Conservation (phyloP, 257 asterid genomes). For the Nicotiana tomentosiformis region DNA sequence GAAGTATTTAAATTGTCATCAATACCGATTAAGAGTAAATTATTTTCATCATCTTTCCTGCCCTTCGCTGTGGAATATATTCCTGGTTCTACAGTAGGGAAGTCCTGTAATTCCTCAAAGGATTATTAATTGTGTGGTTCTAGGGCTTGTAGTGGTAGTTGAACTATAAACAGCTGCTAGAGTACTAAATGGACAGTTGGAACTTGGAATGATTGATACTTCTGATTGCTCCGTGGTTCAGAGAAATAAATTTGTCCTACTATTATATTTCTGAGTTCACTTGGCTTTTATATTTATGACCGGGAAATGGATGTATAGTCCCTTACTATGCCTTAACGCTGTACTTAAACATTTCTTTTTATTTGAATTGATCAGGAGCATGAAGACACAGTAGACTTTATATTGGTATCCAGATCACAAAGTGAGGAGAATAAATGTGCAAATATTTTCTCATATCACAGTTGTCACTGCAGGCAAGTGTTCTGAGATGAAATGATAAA, state of each 20-base stretch:
- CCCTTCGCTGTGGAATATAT: neutral
- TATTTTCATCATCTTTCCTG: neutral
- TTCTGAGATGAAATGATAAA: neutral
- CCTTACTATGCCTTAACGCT: neutral
- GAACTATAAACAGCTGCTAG: neutral
- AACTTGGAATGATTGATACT: neutral
- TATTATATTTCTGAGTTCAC: neutral
- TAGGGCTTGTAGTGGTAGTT: neutral
- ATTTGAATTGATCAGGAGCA: slow-evolving; percentile 35
- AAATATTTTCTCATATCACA: slow-evolving; percentile 55
- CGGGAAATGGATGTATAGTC: neutral
- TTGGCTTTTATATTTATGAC: neutral
- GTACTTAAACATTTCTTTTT: neutral
- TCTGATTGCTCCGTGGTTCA: neutral
- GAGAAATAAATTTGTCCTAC: neutral
- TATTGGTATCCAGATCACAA: slow-evolving; percentile 51
- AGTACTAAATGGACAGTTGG: neutral
- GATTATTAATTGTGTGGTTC: neutral
- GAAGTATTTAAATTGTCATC: neutral
- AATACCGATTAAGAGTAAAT: neutral
- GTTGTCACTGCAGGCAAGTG: slow-evolving; percentile 66
- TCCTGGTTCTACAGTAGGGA: neutral
- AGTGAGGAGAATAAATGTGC: slow-evolving; percentile 23
- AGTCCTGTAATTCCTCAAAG: neutral
- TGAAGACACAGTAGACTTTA: slow-evolving; percentile 58